phyloP scores from a whole-genome alignment of 805 yeast genomes.

The Kazachstania africana region DNA sequence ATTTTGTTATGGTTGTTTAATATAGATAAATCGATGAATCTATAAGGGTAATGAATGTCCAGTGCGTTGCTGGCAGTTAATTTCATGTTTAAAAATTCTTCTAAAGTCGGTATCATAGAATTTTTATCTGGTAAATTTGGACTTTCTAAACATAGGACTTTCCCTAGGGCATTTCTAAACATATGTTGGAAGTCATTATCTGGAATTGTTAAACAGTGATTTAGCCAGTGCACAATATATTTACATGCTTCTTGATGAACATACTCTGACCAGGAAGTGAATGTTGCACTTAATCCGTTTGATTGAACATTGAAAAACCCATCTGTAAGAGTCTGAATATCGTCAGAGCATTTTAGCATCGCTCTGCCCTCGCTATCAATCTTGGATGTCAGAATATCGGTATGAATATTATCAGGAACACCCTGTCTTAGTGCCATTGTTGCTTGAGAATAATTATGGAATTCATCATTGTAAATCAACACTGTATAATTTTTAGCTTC shows the following conservation, averaged over 20 bases:
- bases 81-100: constrained; percentile 14
- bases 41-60: too few relatives aligned
- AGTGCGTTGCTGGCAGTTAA: constrained; percentile 8
- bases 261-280: constrained; percentile 40
- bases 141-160: constrained; percentile 28
- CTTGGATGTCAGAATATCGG: constrained; percentile 27
- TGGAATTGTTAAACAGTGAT: constrained; percentile 29
- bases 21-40: constrained; percentile 20
- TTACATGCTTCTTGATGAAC: constrained; percentile 36
- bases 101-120: constrained; percentile 17
- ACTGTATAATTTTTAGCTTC: constrained; percentile 32
- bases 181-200: constrained; percentile 28
- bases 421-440: constrained; percentile 34
- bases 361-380: constrained; percentile 43
- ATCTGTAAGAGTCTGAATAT: constrained; percentile 19
- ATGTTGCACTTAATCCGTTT: constrained; percentile 45
- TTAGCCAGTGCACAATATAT: constrained; percentile 41
- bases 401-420: constrained; percentile 25
- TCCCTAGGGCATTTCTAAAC: constrained; percentile 34
- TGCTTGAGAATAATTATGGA: constrained; percentile 50
- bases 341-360: constrained; percentile 29
- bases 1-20: constrained; percentile 27
- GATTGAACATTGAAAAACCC: constrained; percentile 31
- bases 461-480: constrained; percentile 71
- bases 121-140: constrained; percentile 8